Conservation (phyloP, 2,329 filamentous ascomycete species). For the Pleurostoma richardsiae region DNA sequence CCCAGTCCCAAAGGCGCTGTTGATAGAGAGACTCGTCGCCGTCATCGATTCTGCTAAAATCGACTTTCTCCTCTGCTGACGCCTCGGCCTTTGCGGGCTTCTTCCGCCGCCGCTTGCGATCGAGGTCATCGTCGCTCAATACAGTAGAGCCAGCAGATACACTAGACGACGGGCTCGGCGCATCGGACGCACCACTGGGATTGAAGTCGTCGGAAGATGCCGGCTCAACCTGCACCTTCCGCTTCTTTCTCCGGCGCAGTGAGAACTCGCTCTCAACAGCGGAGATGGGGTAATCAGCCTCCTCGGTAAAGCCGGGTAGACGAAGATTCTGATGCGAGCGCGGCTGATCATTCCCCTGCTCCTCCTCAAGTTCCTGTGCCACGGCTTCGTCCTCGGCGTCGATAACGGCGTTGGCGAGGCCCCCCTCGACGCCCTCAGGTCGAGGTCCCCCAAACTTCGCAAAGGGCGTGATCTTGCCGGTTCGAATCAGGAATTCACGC, state of each 20-base stretch:
- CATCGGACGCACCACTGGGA: constrained; percentile 20
- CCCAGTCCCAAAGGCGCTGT: constrained; percentile 70
- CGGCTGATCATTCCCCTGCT: constrained; percentile 35
- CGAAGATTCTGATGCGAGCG: constrained; percentile 69
- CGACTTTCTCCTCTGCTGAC: constrained; percentile 29
- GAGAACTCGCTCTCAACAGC: constrained; percentile 49
- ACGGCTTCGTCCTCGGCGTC: constrained; percentile 75
- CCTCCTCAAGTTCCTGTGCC: constrained; percentile 40
- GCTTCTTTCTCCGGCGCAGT: constrained; percentile 53
- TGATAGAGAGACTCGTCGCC: constrained; percentile 83
- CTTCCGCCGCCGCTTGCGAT: constrained; percentile 28
- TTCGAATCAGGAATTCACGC: constrained; percentile 87
- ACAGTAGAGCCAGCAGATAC: constrained; percentile 25
- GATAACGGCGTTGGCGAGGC: constrained; percentile 70
- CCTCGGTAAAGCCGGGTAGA: constrained; percentile 65
- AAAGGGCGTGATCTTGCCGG: constrained; percentile 96
- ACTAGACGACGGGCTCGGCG: constrained; percentile 21
- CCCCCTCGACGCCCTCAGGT: constrained; percentile 57
- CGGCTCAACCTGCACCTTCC: constrained; percentile 28
- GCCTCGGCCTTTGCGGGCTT: constrained; percentile 32
- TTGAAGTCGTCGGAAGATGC: constrained; percentile 42
- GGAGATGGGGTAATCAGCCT: constrained; percentile 25
- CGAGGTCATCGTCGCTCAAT: constrained; percentile 32
- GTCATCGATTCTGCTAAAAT: constrained; percentile 68
- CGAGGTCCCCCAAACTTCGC: constrained; percentile 68